Conservation (phyloP, 2,329 filamentous ascomycete species). For the Xylaria sp. region DNA sequence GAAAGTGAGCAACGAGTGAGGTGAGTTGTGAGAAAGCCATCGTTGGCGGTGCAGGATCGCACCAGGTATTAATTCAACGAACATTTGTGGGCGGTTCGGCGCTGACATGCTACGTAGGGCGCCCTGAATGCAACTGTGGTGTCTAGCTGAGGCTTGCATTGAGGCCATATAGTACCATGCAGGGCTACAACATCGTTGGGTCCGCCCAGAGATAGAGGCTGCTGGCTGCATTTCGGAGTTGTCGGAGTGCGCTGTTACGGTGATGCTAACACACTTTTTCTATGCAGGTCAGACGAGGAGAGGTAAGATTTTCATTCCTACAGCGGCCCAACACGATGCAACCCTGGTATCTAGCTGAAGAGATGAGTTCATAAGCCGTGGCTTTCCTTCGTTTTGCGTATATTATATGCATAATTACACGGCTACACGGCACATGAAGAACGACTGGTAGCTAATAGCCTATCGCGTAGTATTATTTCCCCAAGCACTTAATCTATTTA, state of each 20-base stretch:
- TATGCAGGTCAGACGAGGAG: constrained; percentile 27
- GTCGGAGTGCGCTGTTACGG: constrained; percentile 1
- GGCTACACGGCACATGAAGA: not conserved
- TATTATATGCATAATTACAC: constrained; percentile 2
- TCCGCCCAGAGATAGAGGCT: constrained; percentile 9
- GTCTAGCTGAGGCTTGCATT: constrained; percentile 17
- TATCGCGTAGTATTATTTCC: not conserved
- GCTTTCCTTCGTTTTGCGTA: not conserved
- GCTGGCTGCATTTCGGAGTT: constrained; percentile 1
- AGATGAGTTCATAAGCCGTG: not conserved
- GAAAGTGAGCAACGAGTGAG: constrained; percentile 23
- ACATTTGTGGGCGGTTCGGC: not conserved
- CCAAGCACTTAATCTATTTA: not conserved
- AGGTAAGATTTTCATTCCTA: constrained; percentile 3
- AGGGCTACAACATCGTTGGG: not conserved
- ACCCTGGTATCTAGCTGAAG: constrained; percentile 29
- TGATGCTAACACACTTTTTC: not conserved
- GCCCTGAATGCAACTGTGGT: constrained; percentile 7
- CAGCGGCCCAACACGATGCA: constrained; percentile 21
- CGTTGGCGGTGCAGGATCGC: not conserved
- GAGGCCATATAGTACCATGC: constrained; percentile 22
- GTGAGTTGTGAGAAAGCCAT: not conserved
- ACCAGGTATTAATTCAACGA: constrained; percentile 15
- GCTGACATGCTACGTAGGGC: constrained; percentile 2
- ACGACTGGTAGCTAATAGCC: not conserved